A percentile compares a stretch with the other conserved stretches of the same genome.
Evolutionary conservation across 2,329 filamentous ascomycete genomes (phyloP).

Genomic region (Fusarium staphyleae): DNA sequence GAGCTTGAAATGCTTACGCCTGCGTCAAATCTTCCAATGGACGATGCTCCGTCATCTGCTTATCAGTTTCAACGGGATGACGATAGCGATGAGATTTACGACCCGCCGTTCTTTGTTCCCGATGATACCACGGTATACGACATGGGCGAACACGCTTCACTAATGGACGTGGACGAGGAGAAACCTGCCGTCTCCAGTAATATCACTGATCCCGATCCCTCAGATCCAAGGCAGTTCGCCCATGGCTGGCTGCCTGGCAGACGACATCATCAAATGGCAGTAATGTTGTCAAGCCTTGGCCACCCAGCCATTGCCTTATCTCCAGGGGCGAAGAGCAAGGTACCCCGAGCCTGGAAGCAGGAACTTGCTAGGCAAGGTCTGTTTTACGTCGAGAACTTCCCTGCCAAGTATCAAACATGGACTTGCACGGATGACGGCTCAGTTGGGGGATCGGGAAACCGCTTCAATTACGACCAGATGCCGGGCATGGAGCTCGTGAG

Average conservation of each 20-base stretch:
- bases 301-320: background rate
- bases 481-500: conserved; percentile 23
- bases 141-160: background rate
- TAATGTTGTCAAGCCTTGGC: background rate
- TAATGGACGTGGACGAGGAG: background rate
- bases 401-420: conserved; percentile 23
- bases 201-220: conserved; percentile 6
- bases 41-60: background rate
- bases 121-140: background rate
- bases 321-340: background rate
- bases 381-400: background rate
- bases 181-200: too few species aligned
- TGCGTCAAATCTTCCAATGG: background rate
- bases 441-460: background rate
- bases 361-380: conserved; percentile 5
- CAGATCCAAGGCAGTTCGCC: conserved; percentile 7
- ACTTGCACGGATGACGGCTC: conserved; percentile 11
- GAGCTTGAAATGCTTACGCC: conserved; percentile 31
- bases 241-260: background rate
- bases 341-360: background rate
- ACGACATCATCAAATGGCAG: background rate
- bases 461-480: conserved; percentile 6
- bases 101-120: too few species aligned
- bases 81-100: background rate
- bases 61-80: background rate